Evolutionary conservation across 2,329 filamentous ascomycete species (phyloP).

Genomic region (Raffaelea arxii): DNA sequence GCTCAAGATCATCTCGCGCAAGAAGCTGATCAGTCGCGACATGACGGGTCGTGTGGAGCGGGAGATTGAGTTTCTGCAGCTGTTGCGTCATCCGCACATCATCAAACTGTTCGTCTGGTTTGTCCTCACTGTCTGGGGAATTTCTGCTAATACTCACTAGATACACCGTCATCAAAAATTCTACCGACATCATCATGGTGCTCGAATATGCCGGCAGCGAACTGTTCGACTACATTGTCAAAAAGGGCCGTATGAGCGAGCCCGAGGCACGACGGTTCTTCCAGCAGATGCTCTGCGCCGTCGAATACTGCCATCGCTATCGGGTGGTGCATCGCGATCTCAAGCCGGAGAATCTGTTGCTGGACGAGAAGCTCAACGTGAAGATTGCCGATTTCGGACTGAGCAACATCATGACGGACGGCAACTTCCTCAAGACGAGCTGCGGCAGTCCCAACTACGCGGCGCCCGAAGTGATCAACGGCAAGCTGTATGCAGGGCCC

Average conservation of each 20-base stretch:
- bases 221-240: conserved; percentile 96
- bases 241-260: conserved; percentile 85
- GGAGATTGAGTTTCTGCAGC: conserved; percentile 95
- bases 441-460: conserved; percentile 98
- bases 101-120: conserved; percentile 75
- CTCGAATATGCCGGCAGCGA: conserved; percentile 95
- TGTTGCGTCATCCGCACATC: conserved; percentile 93
- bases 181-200: conserved; percentile 96
- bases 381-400: conserved; percentile 98
- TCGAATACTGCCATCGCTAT: conserved; percentile 97
- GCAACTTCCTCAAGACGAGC: conserved; percentile 97
- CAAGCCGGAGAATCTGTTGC: conserved; percentile 91
- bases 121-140: conserved; percentile 15
- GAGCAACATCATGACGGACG: conserved; percentile 99
- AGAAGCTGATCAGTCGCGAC: conserved; percentile 91
- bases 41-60: conserved; percentile 97
- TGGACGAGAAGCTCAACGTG: conserved; percentile 93
- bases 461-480: conserved; percentile 93
- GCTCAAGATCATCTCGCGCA: conserved; percentile 93
- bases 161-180: conserved; percentile 93
- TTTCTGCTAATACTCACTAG: conserved; percentile 29
- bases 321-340: conserved; percentile 98
- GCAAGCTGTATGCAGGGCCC: conserved; percentile 92
- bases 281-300: conserved; percentile 96
- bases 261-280: conserved; percentile 94